Evolutionary conservation across 768 basidiomycete species (phyloP).

Genomic region (Leccinum truebloodii): DNA sequence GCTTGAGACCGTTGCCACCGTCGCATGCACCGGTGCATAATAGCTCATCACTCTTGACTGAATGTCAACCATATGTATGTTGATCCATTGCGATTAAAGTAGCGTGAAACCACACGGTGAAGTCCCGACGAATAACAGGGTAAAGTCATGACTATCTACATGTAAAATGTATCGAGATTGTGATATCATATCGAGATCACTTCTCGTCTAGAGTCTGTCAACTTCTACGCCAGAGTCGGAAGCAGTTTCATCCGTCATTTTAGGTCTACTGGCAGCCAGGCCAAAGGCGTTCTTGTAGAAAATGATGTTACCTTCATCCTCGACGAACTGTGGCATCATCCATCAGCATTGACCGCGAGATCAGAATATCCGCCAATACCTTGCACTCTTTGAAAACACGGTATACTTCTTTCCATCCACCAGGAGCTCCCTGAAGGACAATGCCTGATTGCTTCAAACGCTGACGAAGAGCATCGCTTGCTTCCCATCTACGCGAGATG

Average conservation of each 20-base stretch:
- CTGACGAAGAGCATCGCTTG: conserved; percentile 79
- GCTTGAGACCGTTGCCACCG: background rate
- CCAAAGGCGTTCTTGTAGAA: conserved; percentile 91
- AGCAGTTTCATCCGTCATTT: conserved; percentile 56
- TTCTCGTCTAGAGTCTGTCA: conserved; percentile 35
- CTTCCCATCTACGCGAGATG: conserved; percentile 70
- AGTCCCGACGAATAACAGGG: background rate
- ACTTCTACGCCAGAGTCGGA: conserved; percentile 72
- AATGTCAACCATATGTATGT: background rate
- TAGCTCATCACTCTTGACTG: background rate
- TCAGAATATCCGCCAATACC: conserved; percentile 32
- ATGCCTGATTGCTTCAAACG: conserved; percentile 61
- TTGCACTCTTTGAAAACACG: conserved; percentile 81
- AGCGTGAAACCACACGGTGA: background rate
- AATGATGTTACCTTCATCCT: conserved; percentile 88
- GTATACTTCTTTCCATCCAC: conserved; percentile 79
- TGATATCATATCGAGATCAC: conserved; percentile 3
- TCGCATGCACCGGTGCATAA: background rate
- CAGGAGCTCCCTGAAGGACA: conserved; percentile 67
- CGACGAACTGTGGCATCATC: conserved; percentile 65
- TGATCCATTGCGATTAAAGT: conserved; percentile 1
- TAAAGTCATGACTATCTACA: conserved; percentile 14
- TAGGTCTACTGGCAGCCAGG: conserved; percentile 67
- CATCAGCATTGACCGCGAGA: background rate
- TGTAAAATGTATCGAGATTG: conserved; percentile 3